phyloP scores from a whole-genome alignment of 495 filamentous ascomycete species.

The Lophiotrema nucula region DNA sequence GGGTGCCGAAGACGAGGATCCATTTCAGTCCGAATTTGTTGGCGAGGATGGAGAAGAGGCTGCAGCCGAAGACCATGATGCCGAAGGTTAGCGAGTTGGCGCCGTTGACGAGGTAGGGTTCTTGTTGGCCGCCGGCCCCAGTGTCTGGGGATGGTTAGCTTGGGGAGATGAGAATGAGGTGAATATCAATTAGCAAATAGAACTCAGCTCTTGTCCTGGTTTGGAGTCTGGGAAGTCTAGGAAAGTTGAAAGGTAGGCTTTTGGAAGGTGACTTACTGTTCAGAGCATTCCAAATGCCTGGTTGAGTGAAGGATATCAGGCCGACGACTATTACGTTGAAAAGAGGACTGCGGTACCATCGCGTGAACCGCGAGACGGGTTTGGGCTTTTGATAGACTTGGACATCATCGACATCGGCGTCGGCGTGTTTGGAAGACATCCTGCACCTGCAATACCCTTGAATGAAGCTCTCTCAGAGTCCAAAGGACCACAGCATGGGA shows the following conservation, averaged over 20 bases:
- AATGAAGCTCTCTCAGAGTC: no score
- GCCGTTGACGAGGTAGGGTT: slow-evolving; percentile 57
- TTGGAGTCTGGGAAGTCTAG: no score
- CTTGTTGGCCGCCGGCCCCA: slow-evolving; percentile 58
- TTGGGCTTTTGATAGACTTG: background rate
- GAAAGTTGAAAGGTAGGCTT: background rate
- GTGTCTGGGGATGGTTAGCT: slow-evolving; percentile 43
- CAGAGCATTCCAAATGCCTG: slow-evolving; percentile 60
- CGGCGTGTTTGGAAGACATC: background rate
- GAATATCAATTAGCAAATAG: no score
- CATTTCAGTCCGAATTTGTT: slow-evolving; percentile 56
- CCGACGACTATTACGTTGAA: slow-evolving; percentile 58
- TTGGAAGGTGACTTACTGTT: slow-evolving; percentile 40
- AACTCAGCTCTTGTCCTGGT: no score
- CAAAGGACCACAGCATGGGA: no score
- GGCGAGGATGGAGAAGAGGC: slow-evolving; percentile 51
- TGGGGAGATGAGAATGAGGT: no score
- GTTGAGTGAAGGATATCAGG: slow-evolving; percentile 56
- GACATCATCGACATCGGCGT: background rate
- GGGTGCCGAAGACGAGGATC: slow-evolving; percentile 55
- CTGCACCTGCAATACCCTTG: no score
- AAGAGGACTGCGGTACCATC: slow-evolving; percentile 52
- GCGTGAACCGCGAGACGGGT: slow-evolving; percentile 2
- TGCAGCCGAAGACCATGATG: slow-evolving; percentile 57
- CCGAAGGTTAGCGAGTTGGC: slow-evolving; percentile 58